These are phyloP conservation scores for Calvatia gigantea DNA, from an alignment of 768 basidiomycete species.

Conservation along the genomic window DNA sequence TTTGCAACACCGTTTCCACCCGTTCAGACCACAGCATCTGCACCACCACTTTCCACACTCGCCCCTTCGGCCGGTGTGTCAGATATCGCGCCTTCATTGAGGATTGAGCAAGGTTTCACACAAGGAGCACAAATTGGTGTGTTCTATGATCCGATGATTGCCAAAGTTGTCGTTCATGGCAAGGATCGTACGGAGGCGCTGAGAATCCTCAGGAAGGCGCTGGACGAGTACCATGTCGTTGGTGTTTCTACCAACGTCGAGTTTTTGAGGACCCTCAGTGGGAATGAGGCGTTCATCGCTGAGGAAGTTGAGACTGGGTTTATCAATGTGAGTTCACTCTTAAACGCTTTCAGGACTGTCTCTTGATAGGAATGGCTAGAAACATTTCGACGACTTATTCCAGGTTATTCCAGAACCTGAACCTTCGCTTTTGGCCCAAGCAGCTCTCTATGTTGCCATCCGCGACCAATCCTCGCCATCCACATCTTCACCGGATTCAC, in stretches of 20 bases:
- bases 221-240: constrained; percentile 88
- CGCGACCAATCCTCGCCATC: constrained; percentile 45
- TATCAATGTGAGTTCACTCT: constrained; percentile 53
- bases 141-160: constrained; percentile 90
- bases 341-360: background rate
- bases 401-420: constrained; percentile 57
- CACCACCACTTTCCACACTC: constrained; percentile 23
- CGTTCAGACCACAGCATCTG: constrained; percentile 18
- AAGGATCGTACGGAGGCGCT: constrained; percentile 81
- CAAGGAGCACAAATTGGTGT: constrained; percentile 81
- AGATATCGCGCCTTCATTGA: constrained; percentile 54
- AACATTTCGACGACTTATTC: constrained; percentile 82
- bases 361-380: constrained; percentile 38
- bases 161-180: constrained; percentile 88
- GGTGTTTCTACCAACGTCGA: constrained; percentile 92
- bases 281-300: constrained; percentile 70
- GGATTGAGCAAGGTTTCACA: constrained; percentile 88
- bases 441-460: constrained; percentile 71
- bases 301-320: constrained; percentile 91
- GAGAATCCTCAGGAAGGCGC: constrained; percentile 70
- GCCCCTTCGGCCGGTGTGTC: constrained; percentile 26
- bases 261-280: constrained; percentile 76
- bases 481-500: constrained; percentile 34
- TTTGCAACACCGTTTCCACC: constrained; percentile 52
- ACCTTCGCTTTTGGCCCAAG: constrained; percentile 68